Evolutionary conservation across 805 yeast species (phyloP), one percentile per base, ranked within the genome.

Genomic region (Candida easanensis): DNA sequence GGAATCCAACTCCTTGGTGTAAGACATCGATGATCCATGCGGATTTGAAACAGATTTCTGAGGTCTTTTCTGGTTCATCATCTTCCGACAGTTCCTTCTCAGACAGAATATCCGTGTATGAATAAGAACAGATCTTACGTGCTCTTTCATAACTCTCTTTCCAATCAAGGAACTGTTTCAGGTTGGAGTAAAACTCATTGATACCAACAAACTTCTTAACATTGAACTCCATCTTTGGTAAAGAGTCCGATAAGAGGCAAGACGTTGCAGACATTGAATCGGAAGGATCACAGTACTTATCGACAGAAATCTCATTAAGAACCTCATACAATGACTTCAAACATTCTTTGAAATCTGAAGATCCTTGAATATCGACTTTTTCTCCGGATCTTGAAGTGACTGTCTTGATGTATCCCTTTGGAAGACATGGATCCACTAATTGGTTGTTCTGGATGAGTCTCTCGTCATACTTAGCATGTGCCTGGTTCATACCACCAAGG

Each of bases 111-210:
- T 52, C 56, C 1, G 51, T 41, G 36, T 48, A 50, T 3, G 53
- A 35, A 4, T 41, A 17, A 4, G 74, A 63, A 53, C 87, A 81
- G 2, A 78, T 54, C 39, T 67, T 68, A 11, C 65, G 54, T 0
- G 85, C 76, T 37, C 71, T 21, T 53, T 53, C 52, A 67, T 72
- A 46, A 73, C 73, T 31, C 59, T 63, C 56, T 10, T 56, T 53
- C 15, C 66, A 63, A 10, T 66, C 61, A 28, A 76, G 54, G 30
- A 79, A 61, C 38, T 69, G 66, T n/a, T 72, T 70, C 31, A 80
- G 65, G 4, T 81, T 74, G 52, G 80, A 80, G 80, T 84, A 80
- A 56, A 80, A 80, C 4, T 84, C 86, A 46, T 84, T 78, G 8
- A 82, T 82, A 0, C 86, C 88, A 32, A 78, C 65, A 44, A 82